Percentiles rank a stretch among this genome's conserved stretches.
These are phyloP conservation scores for Suhomyces kunorum DNA, from an alignment of 1,139 yeast species.

Conservation along the genomic window DNA sequence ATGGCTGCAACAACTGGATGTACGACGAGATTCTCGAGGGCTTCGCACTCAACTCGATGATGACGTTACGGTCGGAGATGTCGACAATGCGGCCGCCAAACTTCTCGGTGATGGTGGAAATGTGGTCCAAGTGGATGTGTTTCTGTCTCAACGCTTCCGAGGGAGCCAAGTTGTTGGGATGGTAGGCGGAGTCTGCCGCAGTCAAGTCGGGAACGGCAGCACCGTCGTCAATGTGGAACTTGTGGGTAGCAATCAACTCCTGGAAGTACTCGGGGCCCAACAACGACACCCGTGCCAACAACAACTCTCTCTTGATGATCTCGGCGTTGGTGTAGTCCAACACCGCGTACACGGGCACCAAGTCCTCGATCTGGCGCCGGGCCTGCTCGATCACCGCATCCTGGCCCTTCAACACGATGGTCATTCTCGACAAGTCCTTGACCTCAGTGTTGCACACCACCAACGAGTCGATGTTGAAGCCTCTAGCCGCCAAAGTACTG, in stretches of 20 bases:
- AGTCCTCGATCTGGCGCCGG: slow-evolving; percentile 95
- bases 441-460: slow-evolving; percentile 98
- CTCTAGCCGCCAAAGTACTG: slow-evolving; percentile 96
- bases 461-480: slow-evolving; percentile 94
- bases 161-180: slow-evolving; percentile 87
- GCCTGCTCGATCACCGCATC: slow-evolving; percentile 98
- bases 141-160: slow-evolving; percentile 94
- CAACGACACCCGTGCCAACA: slow-evolving; percentile 86
- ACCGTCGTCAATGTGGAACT: slow-evolving; percentile 44
- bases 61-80: slow-evolving; percentile 89
- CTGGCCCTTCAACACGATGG: slow-evolving; percentile 90
- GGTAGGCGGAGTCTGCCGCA: slow-evolving; percentile 62
- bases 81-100: slow-evolving; percentile 94
- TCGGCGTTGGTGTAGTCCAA: slow-evolving; percentile 90
- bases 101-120: slow-evolving; percentile 75
- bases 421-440: slow-evolving; percentile 93
- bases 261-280: slow-evolving; percentile 97
- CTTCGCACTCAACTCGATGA: slow-evolving; percentile 91
- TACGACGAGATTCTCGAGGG: slow-evolving; percentile 87
- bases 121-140: slow-evolving; percentile 83
- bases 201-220: slow-evolving; percentile 47
- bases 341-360: slow-evolving; percentile 98
- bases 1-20: slow-evolving; percentile 87
- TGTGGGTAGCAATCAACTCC: slow-evolving; percentile 88
- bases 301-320: slow-evolving; percentile 85